phyloP scores from a whole-genome alignment of 176 grass and related monocot genomes.

The Oryza meridionalis region DNA sequence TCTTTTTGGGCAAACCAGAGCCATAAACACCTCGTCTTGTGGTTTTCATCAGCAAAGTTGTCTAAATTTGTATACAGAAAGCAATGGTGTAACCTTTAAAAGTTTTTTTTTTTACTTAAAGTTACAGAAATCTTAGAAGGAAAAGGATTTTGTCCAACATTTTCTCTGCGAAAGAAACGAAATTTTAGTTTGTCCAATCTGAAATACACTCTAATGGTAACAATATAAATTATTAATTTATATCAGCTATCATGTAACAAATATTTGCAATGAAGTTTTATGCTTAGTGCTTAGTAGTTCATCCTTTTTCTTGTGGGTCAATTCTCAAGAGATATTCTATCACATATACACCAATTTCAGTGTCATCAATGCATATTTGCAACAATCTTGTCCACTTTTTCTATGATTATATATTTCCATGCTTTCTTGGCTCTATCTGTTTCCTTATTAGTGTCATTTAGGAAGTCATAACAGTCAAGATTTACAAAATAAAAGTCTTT shows the following conservation, averaged over 20 bases:
- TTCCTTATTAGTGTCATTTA: not conserved
- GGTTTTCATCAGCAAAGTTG: not conserved
- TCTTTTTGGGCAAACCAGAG: not conserved
- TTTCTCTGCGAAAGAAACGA: not conserved
- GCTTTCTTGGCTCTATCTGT: not conserved
- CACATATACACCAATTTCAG: not conserved
- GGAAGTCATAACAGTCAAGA: not conserved
- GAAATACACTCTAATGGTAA: not conserved
- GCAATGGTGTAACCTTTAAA: not conserved
- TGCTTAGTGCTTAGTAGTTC: not conserved
- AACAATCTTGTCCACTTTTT: not conserved
- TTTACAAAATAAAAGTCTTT: not conserved
- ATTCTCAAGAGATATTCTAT: not conserved
- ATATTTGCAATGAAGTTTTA: not conserved
- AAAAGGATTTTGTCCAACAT: not conserved
- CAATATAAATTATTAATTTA: not conserved
- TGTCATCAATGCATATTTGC: not conserved
- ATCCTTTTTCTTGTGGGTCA: not conserved
- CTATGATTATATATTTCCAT: slow-evolving; percentile 11
- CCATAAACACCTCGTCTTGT: not conserved
- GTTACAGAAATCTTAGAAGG: not conserved
- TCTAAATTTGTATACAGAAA: not conserved
- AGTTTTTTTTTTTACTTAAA: not conserved
- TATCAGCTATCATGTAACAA: not conserved
- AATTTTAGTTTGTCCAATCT: not conserved